Conservation (phyloP, 305 asterid genomes). For the Solanum aculeatissimum region DNA sequence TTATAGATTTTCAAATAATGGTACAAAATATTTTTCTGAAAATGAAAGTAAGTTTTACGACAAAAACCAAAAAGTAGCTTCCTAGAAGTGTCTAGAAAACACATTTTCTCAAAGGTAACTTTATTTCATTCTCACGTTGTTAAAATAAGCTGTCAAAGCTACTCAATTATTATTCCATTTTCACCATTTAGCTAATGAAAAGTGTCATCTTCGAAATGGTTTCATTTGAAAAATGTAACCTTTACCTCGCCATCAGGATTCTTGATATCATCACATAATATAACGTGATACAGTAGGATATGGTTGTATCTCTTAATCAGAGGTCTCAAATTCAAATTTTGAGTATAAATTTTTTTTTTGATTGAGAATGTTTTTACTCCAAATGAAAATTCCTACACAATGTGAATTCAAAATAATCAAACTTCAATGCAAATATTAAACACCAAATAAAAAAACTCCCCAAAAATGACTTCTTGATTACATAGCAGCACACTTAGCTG, state of each 20-base stretch:
- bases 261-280: no score
- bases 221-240: not conserved
- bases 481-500: no score
- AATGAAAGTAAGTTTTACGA: not conserved
- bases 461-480: no score
- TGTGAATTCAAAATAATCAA: no score
- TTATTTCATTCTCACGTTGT: not conserved
- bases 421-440: no score
- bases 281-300: no score
- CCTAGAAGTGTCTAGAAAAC: not conserved
- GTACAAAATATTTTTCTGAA: not conserved
- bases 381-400: no score
- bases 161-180: not conserved
- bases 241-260: not conserved
- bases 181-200: not conserved
- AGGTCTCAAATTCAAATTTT: no score
- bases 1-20: not conserved
- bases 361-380: no score
- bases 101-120: not conserved
- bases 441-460: no score
- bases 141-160: not conserved
- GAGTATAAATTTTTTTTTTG: no score
- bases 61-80: not conserved
- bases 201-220: not conserved
- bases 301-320: no score